Conservation (phyloP, 2,329 filamentous ascomycete species). For the Ophidiomyces ophidiicola region DNA sequence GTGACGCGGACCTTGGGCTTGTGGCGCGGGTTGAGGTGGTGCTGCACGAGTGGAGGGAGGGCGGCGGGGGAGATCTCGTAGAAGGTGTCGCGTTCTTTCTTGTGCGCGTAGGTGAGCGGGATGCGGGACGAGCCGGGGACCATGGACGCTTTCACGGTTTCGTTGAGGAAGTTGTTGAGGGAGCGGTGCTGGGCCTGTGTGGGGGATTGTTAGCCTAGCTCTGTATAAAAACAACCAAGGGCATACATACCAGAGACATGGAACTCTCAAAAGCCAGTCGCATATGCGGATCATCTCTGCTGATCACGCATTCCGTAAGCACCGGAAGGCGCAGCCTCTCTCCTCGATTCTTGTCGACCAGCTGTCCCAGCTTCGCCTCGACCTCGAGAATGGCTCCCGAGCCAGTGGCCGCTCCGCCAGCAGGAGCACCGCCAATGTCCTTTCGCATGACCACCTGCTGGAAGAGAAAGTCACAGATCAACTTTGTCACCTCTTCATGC, state of each 20-base stretch:
- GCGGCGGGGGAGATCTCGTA: conserved; percentile 56
- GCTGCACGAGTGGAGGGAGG: conserved; percentile 53
- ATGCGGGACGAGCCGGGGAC: conserved; percentile 27
- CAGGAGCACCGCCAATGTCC: conserved; percentile 46
- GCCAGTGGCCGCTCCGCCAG: conserved; percentile 45
- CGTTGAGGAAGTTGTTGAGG: conserved; percentile 78
- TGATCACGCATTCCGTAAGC: conserved; percentile 57
- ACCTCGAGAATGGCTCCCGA: conserved; percentile 72
- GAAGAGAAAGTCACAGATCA: conserved; percentile 72
- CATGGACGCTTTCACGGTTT: conserved; percentile 44
- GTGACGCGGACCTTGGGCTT: conserved; percentile 60
- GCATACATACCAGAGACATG: conserved; percentile 65
- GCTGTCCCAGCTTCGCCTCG: conserved; percentile 79
- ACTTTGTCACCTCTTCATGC: conserved; percentile 60
- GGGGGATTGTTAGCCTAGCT: conserved; percentile 16
- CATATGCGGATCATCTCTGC: conserved; percentile 39
- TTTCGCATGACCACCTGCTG: conserved; percentile 54
- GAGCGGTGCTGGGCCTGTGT: conserved; percentile 61
- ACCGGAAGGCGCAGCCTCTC: conserved; percentile 57
- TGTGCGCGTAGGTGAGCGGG: conserved; percentile 63
- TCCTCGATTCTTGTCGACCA: conserved; percentile 61
- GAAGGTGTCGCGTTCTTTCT: conserved; percentile 71
- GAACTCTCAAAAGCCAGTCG: conserved; percentile 66
- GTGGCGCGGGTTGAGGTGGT: conserved; percentile 47
- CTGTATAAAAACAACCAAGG: conserved; percentile 8